phyloP scores from a whole-genome alignment of 2,329 filamentous ascomycete species.

The Pyrenochaeta sp. region DNA sequence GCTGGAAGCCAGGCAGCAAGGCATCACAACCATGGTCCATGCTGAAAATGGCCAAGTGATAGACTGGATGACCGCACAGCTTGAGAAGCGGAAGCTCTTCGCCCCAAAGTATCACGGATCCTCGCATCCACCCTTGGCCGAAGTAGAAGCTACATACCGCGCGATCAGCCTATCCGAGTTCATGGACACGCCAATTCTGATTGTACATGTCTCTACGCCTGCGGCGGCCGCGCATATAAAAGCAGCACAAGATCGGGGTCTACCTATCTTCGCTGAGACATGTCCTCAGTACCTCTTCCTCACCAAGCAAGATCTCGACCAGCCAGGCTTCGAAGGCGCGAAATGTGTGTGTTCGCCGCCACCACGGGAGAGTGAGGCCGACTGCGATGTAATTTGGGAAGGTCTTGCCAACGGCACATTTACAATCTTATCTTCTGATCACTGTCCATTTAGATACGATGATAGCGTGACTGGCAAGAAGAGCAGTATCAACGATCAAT shows the following conservation, averaged over 20 bases:
- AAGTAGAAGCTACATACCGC: constrained; percentile 63
- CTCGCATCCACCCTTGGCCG: constrained; percentile 60
- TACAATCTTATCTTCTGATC: constrained; percentile 60
- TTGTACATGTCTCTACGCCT: constrained; percentile 63
- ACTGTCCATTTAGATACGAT: constrained; percentile 61
- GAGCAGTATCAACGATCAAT: constrained; percentile 55
- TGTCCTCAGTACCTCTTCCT: constrained; percentile 66
- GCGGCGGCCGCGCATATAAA: constrained; percentile 58
- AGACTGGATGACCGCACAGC: constrained; percentile 62
- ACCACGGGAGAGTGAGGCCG: constrained; percentile 56
- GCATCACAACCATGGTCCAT: constrained; percentile 65
- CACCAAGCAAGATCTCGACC: constrained; percentile 60
- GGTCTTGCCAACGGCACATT: constrained; percentile 63
- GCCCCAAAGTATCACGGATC: constrained; percentile 62
- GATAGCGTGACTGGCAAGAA: constrained; percentile 55
- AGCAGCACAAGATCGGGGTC: constrained; percentile 58
- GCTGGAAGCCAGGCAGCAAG: constrained; percentile 51
- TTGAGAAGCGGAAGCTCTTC: constrained; percentile 58
- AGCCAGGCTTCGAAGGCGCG: constrained; percentile 63
- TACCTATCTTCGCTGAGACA: constrained; percentile 64
- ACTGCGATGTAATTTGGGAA: constrained; percentile 62
- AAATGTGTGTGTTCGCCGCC: constrained; percentile 66
- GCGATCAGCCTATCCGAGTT: constrained; percentile 61
- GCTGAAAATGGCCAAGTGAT: constrained; percentile 65
- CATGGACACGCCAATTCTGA: constrained; percentile 61